phyloP scores from a whole-genome alignment of 495 filamentous ascomycete genomes.

The Neurospora sp. region DNA sequence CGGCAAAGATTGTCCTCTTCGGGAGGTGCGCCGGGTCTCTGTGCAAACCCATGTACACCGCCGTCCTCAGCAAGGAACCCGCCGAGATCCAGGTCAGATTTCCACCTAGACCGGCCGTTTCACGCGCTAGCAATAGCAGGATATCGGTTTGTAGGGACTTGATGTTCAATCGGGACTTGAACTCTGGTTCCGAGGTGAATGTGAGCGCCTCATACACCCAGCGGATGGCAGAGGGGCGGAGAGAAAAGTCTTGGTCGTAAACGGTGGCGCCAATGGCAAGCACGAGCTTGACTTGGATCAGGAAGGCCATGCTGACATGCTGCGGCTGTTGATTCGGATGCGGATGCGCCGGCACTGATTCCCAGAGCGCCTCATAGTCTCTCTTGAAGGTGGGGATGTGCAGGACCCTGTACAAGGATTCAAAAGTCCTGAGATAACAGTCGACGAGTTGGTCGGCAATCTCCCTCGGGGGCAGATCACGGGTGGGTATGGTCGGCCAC shows the following conservation, averaged over 20 bases:
- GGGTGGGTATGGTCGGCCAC: conserved; percentile 4
- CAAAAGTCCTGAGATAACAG: conserved; percentile 37
- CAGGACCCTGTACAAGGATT: conserved; percentile 42
- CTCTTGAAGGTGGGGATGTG: conserved; percentile 45
- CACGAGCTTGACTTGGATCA: conserved; percentile 17
- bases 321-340: background rate
- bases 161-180: conserved; percentile 11
- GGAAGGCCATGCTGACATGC: background rate
- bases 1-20: conserved; percentile 25
- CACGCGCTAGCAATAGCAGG: conserved; percentile 13
- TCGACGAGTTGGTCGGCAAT: conserved; percentile 37
- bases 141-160: conserved; percentile 10
- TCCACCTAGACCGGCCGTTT: conserved; percentile 10
- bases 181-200: conserved; percentile 13
- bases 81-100: conserved; percentile 11
- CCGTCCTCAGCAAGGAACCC: conserved; percentile 11
- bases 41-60: conserved; percentile 21
- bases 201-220: conserved; percentile 21
- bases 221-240: conserved; percentile 7
- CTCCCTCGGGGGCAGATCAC: conserved; percentile 34
- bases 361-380: conserved; percentile 33
- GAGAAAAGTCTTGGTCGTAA: conserved; percentile 15
- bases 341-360: background rate
- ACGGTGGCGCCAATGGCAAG: conserved; percentile 14
- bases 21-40: conserved; percentile 13